Base-by-base conservation (phyloP, 2,329 filamentous ascomycete genomes). In the Colletotrichum aenigma region DNA sequence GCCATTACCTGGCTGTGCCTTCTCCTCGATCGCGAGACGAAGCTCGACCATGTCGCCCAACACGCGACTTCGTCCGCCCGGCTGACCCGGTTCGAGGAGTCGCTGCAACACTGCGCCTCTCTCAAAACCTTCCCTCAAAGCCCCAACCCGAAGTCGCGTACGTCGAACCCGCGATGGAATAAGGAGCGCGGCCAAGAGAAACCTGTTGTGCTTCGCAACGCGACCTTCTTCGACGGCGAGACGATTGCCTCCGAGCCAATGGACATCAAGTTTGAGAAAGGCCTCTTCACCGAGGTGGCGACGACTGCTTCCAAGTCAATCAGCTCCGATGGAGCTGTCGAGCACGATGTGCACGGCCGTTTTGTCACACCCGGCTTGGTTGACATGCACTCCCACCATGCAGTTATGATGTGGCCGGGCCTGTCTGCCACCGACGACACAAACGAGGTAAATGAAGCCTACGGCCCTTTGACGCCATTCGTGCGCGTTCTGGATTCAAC, bases 381-480 rank as follows among this genome's bases (percentile, higher is more conserved):
- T 3, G 87, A 88, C 76, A 85, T 88, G 83, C 87, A 88, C 78
- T 87, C 86, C 4, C 87, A 88, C 78, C 85, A 86, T 75, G 79
- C 84, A 26, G 62, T 82, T 3, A 71, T 75, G 10, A 43, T 79
- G 21, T 87, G 84, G 84, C 87, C 86, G 1, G 43, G 73, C 16
- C 72, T 83, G 3, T 61, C 64, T n/a, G 79, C 80, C 15, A 82
- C 78, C 7, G 78, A 78, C 6, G 86, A 88, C 76, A 79, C 71
- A 16, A 87, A 87, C 68, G 86, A 87, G 70, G 68, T 85, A 34
- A 73, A 82, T 55, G 65, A 75, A 9, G 78, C 79, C 10, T 81
- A 80, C 26, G 83, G 82, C 3, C 81, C 85, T 7, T 71, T 86
- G 2, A 86, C 85, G 10, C 84, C 85, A 1, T 84, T 84, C 70